Evolutionary conservation across 805 yeast genomes (phyloP), one percentile per base, ranked within the genome.

Genomic region (Ogataea siamensis): DNA sequence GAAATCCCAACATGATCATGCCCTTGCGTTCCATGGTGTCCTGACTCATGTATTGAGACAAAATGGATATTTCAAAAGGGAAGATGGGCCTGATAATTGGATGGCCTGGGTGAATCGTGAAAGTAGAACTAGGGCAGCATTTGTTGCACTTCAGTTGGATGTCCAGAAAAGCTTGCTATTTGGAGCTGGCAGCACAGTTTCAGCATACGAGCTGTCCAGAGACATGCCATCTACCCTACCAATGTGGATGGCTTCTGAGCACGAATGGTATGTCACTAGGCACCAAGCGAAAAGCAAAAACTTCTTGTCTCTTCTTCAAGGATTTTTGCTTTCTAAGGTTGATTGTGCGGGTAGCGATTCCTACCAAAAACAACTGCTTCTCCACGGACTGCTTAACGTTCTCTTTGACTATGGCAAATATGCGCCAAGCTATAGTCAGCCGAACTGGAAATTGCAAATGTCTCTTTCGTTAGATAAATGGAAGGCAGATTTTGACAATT

Each of bases 361-460:
- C 9, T 28, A 40, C 7, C 27, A 43, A 2, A 32, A 43, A 15
- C 45, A 33, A 10, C 12, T 43, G 18, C 21, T 38, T 2, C 17
- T 48, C 20, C 48, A 48, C 21, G 52, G 52, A 5, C 22, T 48
- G 5, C 21, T 48, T 28, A 39, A 44, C 24, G 24, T 46, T 9
- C n/a, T 41, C 34, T 9, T 43, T 40, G 42, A 49, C 35, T 24
- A 37, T 34, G 41, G 32, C 20, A 7, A 32, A 35, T 4, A 23
- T 20, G 5, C 40, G 34, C 21, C 24, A 21, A 16, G 28, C 34
- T 28, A 39, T 14, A 5, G 25, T n/a, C 44, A 36, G 7, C 11
- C 19, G 27, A 22, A 40, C 22, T 45, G 51, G 51, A 42, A 34
- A 33, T 11, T 17, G 4, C 38, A 25, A 18, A 28, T 45, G 33